phyloP scores from a whole-genome alignment of 495 filamentous ascomycete species.

The Penicillium pulvis region DNA sequence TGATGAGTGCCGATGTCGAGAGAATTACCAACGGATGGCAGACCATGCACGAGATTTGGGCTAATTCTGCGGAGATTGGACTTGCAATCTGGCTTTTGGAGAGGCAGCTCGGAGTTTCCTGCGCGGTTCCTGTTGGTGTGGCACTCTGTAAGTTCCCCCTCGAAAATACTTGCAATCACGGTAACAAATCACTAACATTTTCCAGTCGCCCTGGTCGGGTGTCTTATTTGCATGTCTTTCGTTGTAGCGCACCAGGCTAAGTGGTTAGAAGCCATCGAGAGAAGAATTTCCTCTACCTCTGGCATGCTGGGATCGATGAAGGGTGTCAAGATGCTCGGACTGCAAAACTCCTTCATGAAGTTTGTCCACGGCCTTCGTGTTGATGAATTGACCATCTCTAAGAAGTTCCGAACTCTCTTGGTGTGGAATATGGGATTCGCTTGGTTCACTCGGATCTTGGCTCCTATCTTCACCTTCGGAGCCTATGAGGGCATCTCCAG shows the following conservation, averaged over 20 bases:
- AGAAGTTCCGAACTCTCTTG: slow-evolving; percentile 54
- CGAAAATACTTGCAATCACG: slow-evolving; percentile 5
- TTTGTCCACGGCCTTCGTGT: slow-evolving; percentile 53
- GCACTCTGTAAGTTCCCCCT: slow-evolving; percentile 41
- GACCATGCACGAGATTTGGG: slow-evolving; percentile 61
- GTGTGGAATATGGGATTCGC: slow-evolving; percentile 58
- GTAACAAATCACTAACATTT: not conserved
- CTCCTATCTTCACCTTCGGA: slow-evolving; percentile 54
- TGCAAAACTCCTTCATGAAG: slow-evolving; percentile 41
- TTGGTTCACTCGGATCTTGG: slow-evolving; percentile 53
- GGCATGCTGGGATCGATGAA: slow-evolving; percentile 59
- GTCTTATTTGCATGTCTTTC: slow-evolving; percentile 38
- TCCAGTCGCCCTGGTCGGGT: slow-evolving; percentile 32
- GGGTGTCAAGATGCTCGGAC: slow-evolving; percentile 64
- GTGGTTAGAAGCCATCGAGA: slow-evolving; percentile 48
- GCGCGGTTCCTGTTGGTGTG: slow-evolving; percentile 55
- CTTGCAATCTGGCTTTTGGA: slow-evolving; percentile 62
- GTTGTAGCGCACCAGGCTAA: slow-evolving; percentile 28
- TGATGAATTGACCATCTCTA: slow-evolving; percentile 59
- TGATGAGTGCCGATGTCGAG: slow-evolving; percentile 66
- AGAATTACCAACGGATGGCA: slow-evolving; percentile 50
- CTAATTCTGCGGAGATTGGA: slow-evolving; percentile 56
- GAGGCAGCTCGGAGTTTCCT: slow-evolving; percentile 54
- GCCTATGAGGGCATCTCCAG: slow-evolving; percentile 54
- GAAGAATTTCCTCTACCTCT: slow-evolving; percentile 53